Evolutionary conservation across 768 basidiomycete genomes (phyloP).

Genomic region (Phlegmacium glaucopus): DNA sequence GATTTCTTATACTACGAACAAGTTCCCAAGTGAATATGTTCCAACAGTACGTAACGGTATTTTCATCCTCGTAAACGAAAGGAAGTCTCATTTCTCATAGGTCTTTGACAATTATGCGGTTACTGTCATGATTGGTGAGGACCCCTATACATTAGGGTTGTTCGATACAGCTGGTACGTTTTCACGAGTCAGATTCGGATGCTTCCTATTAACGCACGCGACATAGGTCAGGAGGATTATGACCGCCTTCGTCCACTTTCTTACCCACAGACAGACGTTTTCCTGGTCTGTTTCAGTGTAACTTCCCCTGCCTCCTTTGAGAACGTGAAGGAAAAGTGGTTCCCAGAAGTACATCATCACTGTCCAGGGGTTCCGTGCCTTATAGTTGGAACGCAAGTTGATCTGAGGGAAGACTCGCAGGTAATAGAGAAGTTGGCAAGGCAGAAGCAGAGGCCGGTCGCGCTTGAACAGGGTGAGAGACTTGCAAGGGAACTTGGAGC

Average conservation of each 20-base stretch:
- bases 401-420: conserved; percentile 89
- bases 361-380: conserved; percentile 99
- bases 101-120: conserved; percentile 98
- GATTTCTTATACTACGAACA: conserved; percentile 97
- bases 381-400: conserved; percentile 98
- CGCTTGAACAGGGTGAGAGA: conserved; percentile 84
- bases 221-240: conserved; percentile 96
- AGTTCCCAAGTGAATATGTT: conserved; percentile 98
- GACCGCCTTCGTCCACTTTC: conserved; percentile 98
- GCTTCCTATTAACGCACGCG: conserved; percentile 4
- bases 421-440: conserved; percentile 93
- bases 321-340: conserved; percentile 99
- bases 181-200: neutral
- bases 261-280: conserved; percentile 99
- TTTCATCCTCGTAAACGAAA: conserved; percentile 18
- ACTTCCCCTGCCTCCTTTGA: conserved; percentile 98
- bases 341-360: conserved; percentile 99
- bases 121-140: conserved; percentile 99
- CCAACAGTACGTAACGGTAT: conserved; percentile 73
- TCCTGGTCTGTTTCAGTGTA: conserved; percentile 99
- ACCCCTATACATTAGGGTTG: conserved; percentile 96
- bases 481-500: conserved; percentile 97
- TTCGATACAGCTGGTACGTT: conserved; percentile 97
- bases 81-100: conserved; percentile 35
- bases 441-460: conserved; percentile 95